These are phyloP conservation scores for Peniophora sp. DNA, from an alignment of 1,284 basidiomycete species.

Conservation along the genomic window DNA sequence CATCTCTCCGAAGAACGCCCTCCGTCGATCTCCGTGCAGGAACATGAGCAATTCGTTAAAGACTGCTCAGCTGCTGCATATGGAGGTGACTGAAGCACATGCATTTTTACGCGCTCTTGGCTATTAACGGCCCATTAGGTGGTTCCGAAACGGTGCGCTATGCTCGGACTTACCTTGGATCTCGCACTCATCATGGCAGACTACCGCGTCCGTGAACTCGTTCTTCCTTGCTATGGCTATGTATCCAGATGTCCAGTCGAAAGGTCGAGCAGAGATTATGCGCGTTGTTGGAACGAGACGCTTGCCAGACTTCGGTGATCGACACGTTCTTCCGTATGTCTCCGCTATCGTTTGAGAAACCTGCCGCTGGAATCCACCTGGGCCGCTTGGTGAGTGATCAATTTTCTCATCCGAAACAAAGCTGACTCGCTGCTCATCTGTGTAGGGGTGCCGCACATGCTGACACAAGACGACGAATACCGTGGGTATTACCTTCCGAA, in stretches of 20 bases:
- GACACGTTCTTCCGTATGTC: slow-evolving; percentile 18
- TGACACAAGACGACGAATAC: slow-evolving; percentile 9
- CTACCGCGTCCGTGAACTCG: slow-evolving; percentile 4
- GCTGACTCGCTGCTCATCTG: background rate
- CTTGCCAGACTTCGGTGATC: slow-evolving; percentile 21
- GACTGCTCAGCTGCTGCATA: background rate
- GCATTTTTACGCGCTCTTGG: background rate
- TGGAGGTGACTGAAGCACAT: background rate
- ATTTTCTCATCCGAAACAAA: slow-evolving; percentile 4
- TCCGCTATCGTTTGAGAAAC: slow-evolving; percentile 21
- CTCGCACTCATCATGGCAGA: slow-evolving; percentile 2
- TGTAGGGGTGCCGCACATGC: slow-evolving; percentile 9
- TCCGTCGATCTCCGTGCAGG: background rate
- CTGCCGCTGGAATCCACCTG: slow-evolving; percentile 20
- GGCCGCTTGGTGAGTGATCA: slow-evolving; percentile 6
- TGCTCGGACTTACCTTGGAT: background rate
- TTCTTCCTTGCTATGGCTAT: slow-evolving; percentile 15
- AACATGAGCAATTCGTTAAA: background rate
- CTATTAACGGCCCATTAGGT: background rate
- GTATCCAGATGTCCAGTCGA: slow-evolving; percentile 13
- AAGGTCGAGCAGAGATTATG: slow-evolving; percentile 21
- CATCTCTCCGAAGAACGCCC: background rate
- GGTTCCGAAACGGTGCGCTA: background rate
- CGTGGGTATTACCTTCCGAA: slow-evolving; percentile 13
- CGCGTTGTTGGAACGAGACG: slow-evolving; percentile 15